Evolutionary conservation across 768 basidiomycete species (phyloP).

Genomic region (Panaeolus papilionaceus): DNA sequence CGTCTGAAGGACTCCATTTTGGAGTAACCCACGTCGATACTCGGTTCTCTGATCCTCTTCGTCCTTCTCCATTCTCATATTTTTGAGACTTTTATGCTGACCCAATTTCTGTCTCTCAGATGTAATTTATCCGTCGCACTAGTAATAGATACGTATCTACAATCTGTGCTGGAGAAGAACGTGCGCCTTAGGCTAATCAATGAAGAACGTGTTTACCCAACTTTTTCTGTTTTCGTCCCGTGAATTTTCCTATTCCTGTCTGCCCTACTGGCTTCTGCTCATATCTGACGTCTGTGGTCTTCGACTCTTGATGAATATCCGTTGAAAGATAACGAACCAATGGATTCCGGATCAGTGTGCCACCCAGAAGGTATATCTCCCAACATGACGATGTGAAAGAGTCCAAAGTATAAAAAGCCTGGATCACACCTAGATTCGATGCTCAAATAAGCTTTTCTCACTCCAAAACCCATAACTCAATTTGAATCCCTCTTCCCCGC

Average conservation of each 20-base stretch:
- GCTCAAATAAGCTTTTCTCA: conserved; percentile 11
- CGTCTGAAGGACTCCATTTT: conserved; percentile 54
- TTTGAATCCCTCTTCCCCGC: conserved; percentile 15
- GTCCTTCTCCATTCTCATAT: conserved; percentile 18
- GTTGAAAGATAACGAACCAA: background rate
- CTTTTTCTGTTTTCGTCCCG: background rate
- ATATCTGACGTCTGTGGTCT: background rate
- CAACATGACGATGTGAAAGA: conserved; percentile 10
- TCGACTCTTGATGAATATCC: background rate
- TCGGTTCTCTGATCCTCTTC: conserved; percentile 58
- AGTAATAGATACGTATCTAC: conserved; percentile 3
- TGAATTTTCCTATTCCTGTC: background rate
- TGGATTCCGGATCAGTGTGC: background rate
- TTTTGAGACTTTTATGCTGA: conserved; percentile 24
- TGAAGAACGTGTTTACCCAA: conserved; percentile 9
- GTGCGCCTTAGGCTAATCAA: background rate
- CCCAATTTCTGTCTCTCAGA: conserved; percentile 16
- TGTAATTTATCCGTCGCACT: background rate
- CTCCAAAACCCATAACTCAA: background rate
- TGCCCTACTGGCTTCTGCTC: background rate
- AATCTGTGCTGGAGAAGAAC: background rate
- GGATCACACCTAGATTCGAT: background rate
- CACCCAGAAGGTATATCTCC: background rate
- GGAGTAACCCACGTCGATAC: conserved; percentile 51
- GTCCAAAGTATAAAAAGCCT: background rate